phyloP scores from a whole-genome alignment of 306 rosid genomes.

The Malus sieversii region DNA sequence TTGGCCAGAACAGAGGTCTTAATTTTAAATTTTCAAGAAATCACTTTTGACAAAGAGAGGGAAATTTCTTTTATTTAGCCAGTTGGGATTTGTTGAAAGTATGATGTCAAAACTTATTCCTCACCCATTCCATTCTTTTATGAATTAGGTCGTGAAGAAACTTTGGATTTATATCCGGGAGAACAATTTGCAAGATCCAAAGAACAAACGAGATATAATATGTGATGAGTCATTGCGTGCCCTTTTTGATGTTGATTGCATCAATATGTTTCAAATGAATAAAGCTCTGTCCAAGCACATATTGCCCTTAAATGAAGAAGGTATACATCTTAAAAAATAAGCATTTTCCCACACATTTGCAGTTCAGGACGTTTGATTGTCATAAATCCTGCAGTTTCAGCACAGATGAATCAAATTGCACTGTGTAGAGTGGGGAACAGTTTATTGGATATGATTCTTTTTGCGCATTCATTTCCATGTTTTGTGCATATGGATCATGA shows the following conservation, averaged over 20 bases:
- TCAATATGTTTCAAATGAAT: constrained; percentile 40
- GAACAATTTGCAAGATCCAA: constrained; percentile 34
- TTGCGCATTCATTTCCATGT: background rate
- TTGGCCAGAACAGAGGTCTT: constrained; percentile 38
- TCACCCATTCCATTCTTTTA: background rate
- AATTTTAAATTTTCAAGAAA: background rate
- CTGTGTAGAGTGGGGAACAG: background rate
- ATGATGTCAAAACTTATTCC: background rate
- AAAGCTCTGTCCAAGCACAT: constrained; percentile 31
- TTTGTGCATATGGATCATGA: background rate
- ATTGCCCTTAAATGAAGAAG: constrained; percentile 19
- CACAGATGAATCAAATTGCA: background rate
- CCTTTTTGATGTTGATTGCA: constrained; percentile 23
- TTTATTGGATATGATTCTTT: background rate
- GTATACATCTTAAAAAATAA: background rate
- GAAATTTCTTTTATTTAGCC: background rate
- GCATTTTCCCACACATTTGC: background rate
- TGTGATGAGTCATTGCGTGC: constrained; percentile 25
- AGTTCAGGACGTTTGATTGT: background rate
- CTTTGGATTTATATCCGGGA: constrained; percentile 30
- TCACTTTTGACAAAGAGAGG: background rate
- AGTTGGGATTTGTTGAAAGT: background rate
- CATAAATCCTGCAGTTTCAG: background rate
- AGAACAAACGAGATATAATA: constrained; percentile 19
- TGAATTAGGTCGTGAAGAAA: constrained; percentile 34